Percentiles rank a stretch among this genome's conserved stretches.
phyloP scores from a whole-genome alignment of 257 asterid species.

The Solanum bulbocastanum region DNA sequence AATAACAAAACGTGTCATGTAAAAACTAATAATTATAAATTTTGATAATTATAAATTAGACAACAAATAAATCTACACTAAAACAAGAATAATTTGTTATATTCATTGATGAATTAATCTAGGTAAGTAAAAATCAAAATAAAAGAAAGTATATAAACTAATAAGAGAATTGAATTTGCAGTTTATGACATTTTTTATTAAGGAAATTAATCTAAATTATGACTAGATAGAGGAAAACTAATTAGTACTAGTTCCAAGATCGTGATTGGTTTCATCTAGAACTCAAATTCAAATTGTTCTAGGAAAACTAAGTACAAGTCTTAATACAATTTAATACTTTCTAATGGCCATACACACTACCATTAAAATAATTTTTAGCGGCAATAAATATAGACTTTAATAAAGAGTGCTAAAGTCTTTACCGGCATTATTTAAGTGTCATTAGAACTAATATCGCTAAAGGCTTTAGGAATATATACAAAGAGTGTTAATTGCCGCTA shows the following conservation, averaged over 20 bases:
- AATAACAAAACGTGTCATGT: no score
- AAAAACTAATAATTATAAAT: no score
- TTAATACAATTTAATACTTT: neutral
- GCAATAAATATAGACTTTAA: no score
- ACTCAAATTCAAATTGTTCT: neutral
- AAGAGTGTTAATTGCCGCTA: no score
- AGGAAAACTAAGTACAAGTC: neutral
- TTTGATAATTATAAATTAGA: neutral
- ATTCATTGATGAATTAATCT: neutral
- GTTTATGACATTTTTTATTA: neutral
- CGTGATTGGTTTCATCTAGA: neutral
- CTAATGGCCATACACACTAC: neutral
- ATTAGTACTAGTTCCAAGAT: neutral
- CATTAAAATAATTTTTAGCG: no score
- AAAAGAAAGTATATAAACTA: neutral
- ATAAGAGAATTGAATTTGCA: neutral
- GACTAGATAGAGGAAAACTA: neutral
- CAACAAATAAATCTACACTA: no score
- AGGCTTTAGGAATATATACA: no score
- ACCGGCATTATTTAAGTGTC: no score
- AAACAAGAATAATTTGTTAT: neutral
- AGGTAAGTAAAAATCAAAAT: no score
- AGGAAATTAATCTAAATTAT: neutral
- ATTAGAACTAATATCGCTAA: no score
- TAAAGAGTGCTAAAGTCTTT: no score